Evolutionary conservation across 1,284 basidiomycete genomes (phyloP), one percentile per base, ranked within the genome.

Genomic region (Lignosus rhinocerotis): DNA sequence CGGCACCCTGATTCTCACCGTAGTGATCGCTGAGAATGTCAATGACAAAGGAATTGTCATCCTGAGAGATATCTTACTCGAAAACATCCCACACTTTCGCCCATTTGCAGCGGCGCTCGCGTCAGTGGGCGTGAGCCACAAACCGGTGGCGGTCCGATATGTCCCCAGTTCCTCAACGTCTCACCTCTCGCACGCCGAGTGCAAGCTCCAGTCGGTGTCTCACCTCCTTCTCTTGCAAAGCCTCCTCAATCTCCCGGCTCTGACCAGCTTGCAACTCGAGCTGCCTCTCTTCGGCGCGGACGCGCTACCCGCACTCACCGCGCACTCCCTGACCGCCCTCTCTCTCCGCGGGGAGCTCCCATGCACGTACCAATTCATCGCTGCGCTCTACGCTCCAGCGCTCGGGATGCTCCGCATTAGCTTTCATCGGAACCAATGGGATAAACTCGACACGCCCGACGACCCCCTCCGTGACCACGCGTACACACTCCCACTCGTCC

Each of bases 281-380:
- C 21, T 61, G 25, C 60, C 60, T n/a, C 17, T 25, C 10, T 58
- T 58, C 45, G 46, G 53, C 42, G 11, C 36, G 25, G 34, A 53
- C 1, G 12, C 19, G 3, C 50, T 58, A 33, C 56, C 53, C 4
- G 34, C 25, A 4, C 43, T 42, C 42, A 46, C 47, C 14, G 17
- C 21, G 36, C 38, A 25, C 36, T 39, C 45, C 31, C 45, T 48
- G 17, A 48, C 53, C 3, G n/a, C 30, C 14, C 32, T 61, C 33
- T 38, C 33, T n/a, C 5, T 61, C 34, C 60, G 56, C 45, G 60
- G 60, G 19, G 60, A 58, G 42, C 45, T 61, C 12, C 53, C 60
- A n/a, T 58, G 47, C 34, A 5, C 38, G 21, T 49, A 53, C 38
- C 60, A 58, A 7, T 58, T 61, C 51, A 45, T 58, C 48, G 41